Percentiles rank a stretch among this genome's conserved stretches.
These are phyloP conservation scores for Schwanniomyces polymorphus DNA, from an alignment of 805 yeast genomes.

Conservation along the genomic window DNA sequence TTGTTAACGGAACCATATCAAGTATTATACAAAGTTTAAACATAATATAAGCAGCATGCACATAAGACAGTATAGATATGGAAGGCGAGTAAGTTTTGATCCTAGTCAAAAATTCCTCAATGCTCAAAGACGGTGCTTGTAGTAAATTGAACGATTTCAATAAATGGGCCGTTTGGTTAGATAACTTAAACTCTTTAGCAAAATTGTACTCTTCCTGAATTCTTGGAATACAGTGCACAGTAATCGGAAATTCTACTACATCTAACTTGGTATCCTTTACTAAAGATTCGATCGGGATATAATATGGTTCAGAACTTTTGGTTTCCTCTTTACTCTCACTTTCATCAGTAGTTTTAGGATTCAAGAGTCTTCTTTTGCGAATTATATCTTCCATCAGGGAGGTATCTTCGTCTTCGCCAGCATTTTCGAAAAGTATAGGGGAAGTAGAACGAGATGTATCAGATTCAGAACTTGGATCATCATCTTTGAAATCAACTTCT, in stretches of 20 bases:
- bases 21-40: slow-evolving; percentile 34
- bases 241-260: slow-evolving; percentile 11
- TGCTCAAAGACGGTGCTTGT: slow-evolving; percentile 32
- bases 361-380: not conserved
- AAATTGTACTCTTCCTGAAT: slow-evolving; percentile 20
- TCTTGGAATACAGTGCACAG: slow-evolving; percentile 10
- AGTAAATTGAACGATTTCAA: slow-evolving; percentile 32
- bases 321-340: slow-evolving; percentile 5
- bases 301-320: slow-evolving; percentile 7
- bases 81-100: slow-evolving; percentile 41
- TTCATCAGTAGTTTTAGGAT: slow-evolving; percentile 1
- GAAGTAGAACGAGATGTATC: slow-evolving; percentile 21
- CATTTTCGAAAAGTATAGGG: slow-evolving; percentile 18
- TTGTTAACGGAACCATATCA: slow-evolving; percentile 29
- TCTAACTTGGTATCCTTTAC: slow-evolving; percentile 14
- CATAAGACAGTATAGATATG: slow-evolving; percentile 37
- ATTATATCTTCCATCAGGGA: slow-evolving; percentile 8
- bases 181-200: slow-evolving; percentile 9
- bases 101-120: slow-evolving; percentile 34
- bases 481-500: not conserved
- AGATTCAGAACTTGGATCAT: slow-evolving; percentile 5
- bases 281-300: slow-evolving; percentile 23
- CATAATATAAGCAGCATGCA: slow-evolving; percentile 39
- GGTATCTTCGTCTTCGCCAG: slow-evolving; percentile 8
- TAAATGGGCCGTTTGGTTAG: slow-evolving; percentile 26